Evolutionary conservation across 2,329 filamentous ascomycete genomes (phyloP).

Genomic region (Amesomyces nigricolor): DNA sequence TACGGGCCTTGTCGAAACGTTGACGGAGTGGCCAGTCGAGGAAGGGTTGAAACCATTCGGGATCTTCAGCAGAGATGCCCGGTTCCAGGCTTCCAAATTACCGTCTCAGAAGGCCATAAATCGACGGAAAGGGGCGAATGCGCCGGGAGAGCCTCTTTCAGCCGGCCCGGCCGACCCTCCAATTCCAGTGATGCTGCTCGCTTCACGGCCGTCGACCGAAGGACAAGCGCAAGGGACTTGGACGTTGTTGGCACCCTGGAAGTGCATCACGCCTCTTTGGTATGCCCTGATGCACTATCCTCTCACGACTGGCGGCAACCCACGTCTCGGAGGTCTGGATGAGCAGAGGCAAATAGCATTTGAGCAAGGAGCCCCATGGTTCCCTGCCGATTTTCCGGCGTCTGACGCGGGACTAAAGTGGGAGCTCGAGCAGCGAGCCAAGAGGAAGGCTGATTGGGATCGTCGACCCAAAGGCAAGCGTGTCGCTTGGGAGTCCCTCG

Average conservation of each 20-base stretch:
- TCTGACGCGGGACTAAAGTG: slow-evolving; percentile 74
- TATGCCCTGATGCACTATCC: slow-evolving; percentile 78
- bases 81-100: slow-evolving; percentile 59
- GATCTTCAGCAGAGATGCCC: slow-evolving; percentile 63
- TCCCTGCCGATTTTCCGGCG: slow-evolving; percentile 77
- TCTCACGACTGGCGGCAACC: slow-evolving; percentile 71
- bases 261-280: slow-evolving; percentile 81
- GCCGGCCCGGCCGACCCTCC: slow-evolving; percentile 58
- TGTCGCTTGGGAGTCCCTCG: slow-evolving; percentile 65
- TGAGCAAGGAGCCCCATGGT: slow-evolving; percentile 73
- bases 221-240: slow-evolving; percentile 61
- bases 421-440: slow-evolving; percentile 62
- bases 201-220: slow-evolving; percentile 46
- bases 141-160: slow-evolving; percentile 58
- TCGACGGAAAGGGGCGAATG: slow-evolving; percentile 59
- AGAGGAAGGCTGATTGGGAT: slow-evolving; percentile 62
- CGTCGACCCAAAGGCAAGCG: slow-evolving; percentile 77
- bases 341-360: slow-evolving; percentile 77
- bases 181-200: slow-evolving; percentile 70
- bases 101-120: slow-evolving; percentile 79
- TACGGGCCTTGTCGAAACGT: slow-evolving; percentile 48
- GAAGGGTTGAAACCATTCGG: slow-evolving; percentile 39
- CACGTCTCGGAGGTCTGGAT: slow-evolving; percentile 73
- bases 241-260: slow-evolving; percentile 86
- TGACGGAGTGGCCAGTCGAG: slow-evolving; percentile 66